Evolutionary conservation across 352 stramenopile genomes (phyloP), one percentile per base, ranked within the genome.

Genomic region (Phytophthora podocarpi): DNA sequence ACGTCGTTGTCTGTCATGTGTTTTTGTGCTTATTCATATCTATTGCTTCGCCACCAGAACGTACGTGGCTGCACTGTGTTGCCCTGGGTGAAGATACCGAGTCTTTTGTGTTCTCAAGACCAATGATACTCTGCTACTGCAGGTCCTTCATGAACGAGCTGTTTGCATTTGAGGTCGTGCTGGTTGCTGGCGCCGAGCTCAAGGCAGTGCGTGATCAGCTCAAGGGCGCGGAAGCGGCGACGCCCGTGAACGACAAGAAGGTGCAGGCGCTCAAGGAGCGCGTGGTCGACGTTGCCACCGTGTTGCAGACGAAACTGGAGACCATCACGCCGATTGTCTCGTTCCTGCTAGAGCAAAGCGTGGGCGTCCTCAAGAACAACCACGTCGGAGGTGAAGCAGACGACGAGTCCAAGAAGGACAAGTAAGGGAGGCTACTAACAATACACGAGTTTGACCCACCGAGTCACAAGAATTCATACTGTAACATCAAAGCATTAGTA

Each of bases 101-200:
- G 2, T 16, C 10, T 41, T 18, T 16, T 18, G 13, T 32, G 15
- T 40, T n/a, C n/a, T n/a, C n/a, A n/a, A n/a, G 24, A 37, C 56
- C 42, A 34, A 40, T 52, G 1, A 11, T 35, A 2, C 6, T 27
- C 23, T 46, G 8, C 3, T 64, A 26, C 15, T 64, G 8, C 48
- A 88, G 76, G 43, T 73, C 59, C 13, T 89, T 87, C 37, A 50
- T 89, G 57, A 85, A 87, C 47, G 79, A 89, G 50, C 46, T 89
- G 18, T 89, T 89, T 54, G 67, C 70, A 23, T 89, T 82, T 40
- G 79, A 89, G 56, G 79, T 89, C 27, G 79, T 89, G 53, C 48
- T 89, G 39, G 77, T 87, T 11, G 79, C 79, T 0, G 79, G 79
- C 32, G 78, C 75, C 8, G 79, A 89, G 59, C 72, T 89, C 39